Conservation (phyloP, 352 stramenopile genomes). For the Phytophthora litchii region DNA sequence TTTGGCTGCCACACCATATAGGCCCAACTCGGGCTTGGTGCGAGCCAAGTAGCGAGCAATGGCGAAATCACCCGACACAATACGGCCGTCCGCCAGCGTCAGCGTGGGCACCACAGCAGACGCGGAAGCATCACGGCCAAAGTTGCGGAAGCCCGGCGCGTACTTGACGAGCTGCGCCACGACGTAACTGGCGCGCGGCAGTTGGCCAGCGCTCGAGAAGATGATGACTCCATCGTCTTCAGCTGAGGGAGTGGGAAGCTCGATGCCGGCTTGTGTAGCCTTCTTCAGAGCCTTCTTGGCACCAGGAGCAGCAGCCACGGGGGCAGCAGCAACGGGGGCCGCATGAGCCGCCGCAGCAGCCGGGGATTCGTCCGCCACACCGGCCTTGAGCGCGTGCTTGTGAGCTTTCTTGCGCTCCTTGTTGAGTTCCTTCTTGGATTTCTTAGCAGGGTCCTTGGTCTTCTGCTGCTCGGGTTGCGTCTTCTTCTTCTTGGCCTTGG, state of each 20-base stretch:
- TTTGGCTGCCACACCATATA: conserved; percentile 64
- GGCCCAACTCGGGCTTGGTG: conserved; percentile 42
- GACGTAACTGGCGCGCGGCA: conserved; percentile 72
- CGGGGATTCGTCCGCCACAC: conserved; percentile 26
- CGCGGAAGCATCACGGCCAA: conserved; percentile 42
- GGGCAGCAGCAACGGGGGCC: conserved; percentile 7
- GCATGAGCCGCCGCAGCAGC: conserved; percentile 20
- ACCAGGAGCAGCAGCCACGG: conserved; percentile 5
- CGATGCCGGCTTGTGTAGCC: conserved; percentile 34
- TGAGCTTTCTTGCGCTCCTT: conserved; percentile 89
- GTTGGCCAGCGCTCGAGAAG: conserved; percentile 58
- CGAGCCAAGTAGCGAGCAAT: conserved; percentile 74
- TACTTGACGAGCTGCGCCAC: conserved; percentile 68
- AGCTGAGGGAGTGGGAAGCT: conserved; percentile 46
- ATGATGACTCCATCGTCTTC: conserved; percentile 66
- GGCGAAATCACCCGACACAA: conserved; percentile 84
- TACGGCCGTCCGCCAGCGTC: conserved; percentile 47
- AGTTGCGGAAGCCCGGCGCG: conserved; percentile 54
- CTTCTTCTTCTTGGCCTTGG: conserved; percentile 72
- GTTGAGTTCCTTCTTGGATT: conserved; percentile 90
- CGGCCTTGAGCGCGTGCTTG: conserved; percentile 74
- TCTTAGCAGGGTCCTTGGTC: conserved; percentile 59
- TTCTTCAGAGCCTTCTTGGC: conserved; percentile 43
- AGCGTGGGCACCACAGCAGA: conserved; percentile 73
- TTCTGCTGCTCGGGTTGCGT: conserved; percentile 37